Base-by-base conservation (phyloP, 306 rosid genomes). In the Rosa rugosa region DNA sequence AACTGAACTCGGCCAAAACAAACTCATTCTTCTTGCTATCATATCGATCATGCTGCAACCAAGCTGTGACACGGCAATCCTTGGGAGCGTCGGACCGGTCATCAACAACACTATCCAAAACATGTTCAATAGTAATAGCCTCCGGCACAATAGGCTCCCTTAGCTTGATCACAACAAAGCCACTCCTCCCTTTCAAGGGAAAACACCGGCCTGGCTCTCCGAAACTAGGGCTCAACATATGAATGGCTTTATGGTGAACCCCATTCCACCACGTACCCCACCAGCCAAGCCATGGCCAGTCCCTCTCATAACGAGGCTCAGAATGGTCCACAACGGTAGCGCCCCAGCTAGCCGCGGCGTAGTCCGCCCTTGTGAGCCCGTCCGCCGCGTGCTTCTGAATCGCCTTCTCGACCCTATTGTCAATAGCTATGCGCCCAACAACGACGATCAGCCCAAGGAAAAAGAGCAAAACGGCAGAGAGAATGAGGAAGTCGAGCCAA, bases 151-250 rank as follows among this genome's bases (percentile, higher is more conserved):
- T 89, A 5, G 88, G 85, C 3, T 95, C 60, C 18, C 93, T 88
- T 81, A 92, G 82, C 89, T 69, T 91, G 81, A 95, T 90, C 83
- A 87, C 90, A 45, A 90, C 94, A 87, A 90, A 95, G 34, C 99
- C 99, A 69, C 70, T 77, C 53, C 82, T 89, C 41, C 94, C 99
- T 78, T 86, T 92, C 93, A 95, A 80, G 2, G 96, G 86, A 75
- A 92, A 92, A 83, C 98, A 95, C 81, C 90, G 96, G 27, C 98
- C 99, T 0, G 97, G 94, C 80, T 95, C 96, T 11, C 97, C 97
- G 71, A 92, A 93, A 84, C 99, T 95, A 2, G 99, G 99, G 41
- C 77, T 87, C 81, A 95, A 74, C 99, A 95, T 90, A 87, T 84
- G 85, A 17, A 84, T 82, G 0, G 99, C 97, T 47, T 83, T 82